Conservation (phyloP, 2,329 filamentous ascomycete species). For the Daldinia sp. region DNA sequence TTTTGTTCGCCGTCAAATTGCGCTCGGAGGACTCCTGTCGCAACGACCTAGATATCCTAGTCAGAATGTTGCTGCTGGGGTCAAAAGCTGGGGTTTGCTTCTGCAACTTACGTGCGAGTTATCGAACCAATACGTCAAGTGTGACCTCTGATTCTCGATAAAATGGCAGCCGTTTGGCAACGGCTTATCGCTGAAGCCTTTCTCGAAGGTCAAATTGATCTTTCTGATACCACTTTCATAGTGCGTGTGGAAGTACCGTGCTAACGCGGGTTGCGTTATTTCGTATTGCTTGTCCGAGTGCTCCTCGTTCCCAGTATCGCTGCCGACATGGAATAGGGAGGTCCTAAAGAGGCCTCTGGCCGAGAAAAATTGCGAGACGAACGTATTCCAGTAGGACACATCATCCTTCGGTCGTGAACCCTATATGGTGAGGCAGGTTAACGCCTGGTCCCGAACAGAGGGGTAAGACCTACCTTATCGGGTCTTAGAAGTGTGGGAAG, state of each 20-base stretch:
- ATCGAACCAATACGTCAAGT: constrained; percentile 88
- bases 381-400: constrained; percentile 78
- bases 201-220: constrained; percentile 86
- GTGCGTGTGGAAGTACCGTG: constrained; percentile 89
- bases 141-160: constrained; percentile 79
- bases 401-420: constrained; percentile 70
- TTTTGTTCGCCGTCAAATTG: constrained; percentile 82
- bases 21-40: constrained; percentile 78
- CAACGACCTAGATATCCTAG: constrained; percentile 68
- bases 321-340: constrained; percentile 65
- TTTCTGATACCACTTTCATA: constrained; percentile 86
- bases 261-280: constrained; percentile 80
- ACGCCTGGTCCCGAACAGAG: constrained; percentile 19
- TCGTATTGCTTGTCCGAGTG: constrained; percentile 81
- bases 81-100: not conserved
- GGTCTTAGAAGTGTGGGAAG: not conserved
- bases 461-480: not conserved
- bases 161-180: constrained; percentile 72
- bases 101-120: constrained; percentile 75
- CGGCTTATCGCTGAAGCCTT: constrained; percentile 62
- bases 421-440: constrained; percentile 47
- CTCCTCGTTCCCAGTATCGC: constrained; percentile 55
- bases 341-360: constrained; percentile 79
- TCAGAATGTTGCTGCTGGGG: constrained; percentile 34
- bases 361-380: constrained; percentile 85